phyloP scores from a whole-genome alignment of 1,284 basidiomycete genomes.

The Spongiforma sp. region DNA sequence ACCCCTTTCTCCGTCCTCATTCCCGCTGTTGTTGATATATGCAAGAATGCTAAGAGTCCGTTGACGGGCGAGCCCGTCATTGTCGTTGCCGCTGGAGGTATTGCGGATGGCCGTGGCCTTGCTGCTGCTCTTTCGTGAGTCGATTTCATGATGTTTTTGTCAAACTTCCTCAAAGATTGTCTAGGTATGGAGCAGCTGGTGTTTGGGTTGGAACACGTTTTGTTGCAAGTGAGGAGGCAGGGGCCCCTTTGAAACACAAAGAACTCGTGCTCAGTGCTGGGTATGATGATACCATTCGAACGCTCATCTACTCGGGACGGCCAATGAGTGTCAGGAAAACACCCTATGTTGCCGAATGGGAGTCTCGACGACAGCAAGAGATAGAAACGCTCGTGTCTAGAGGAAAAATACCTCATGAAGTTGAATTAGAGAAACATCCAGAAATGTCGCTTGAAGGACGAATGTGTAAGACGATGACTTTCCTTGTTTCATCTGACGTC shows the following conservation, averaged over 20 bases:
- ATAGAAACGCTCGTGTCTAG: slow-evolving; percentile 63
- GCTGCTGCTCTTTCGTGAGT: slow-evolving; percentile 78
- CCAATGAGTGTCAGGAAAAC: slow-evolving; percentile 85
- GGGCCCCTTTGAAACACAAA: slow-evolving; percentile 83
- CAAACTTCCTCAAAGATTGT: slow-evolving; percentile 4
- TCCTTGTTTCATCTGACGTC: slow-evolving; percentile 1
- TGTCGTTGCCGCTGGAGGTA: slow-evolving; percentile 85
- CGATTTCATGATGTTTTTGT: not conserved
- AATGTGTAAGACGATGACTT: slow-evolving; percentile 51
- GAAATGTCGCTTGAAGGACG: slow-evolving; percentile 67
- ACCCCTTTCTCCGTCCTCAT: slow-evolving; percentile 80
- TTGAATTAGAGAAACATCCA: slow-evolving; percentile 72
- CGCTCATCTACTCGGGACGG: slow-evolving; percentile 83
- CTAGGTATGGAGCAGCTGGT: slow-evolving; percentile 76
- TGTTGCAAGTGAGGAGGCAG: slow-evolving; percentile 84
- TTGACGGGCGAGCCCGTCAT: slow-evolving; percentile 78
- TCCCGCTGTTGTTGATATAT: slow-evolving; percentile 81
- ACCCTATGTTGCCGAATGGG: slow-evolving; percentile 76
- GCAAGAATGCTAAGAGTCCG: slow-evolving; percentile 64
- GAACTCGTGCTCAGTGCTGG: slow-evolving; percentile 67
- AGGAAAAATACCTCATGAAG: slow-evolving; percentile 79
- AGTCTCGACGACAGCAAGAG: slow-evolving; percentile 61
- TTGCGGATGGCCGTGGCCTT: slow-evolving; percentile 83
- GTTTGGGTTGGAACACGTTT: slow-evolving; percentile 95
- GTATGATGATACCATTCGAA: slow-evolving; percentile 75